Base-by-base conservation (phyloP, 345 rosid genomes). In the Luvunga scandens region DNA sequence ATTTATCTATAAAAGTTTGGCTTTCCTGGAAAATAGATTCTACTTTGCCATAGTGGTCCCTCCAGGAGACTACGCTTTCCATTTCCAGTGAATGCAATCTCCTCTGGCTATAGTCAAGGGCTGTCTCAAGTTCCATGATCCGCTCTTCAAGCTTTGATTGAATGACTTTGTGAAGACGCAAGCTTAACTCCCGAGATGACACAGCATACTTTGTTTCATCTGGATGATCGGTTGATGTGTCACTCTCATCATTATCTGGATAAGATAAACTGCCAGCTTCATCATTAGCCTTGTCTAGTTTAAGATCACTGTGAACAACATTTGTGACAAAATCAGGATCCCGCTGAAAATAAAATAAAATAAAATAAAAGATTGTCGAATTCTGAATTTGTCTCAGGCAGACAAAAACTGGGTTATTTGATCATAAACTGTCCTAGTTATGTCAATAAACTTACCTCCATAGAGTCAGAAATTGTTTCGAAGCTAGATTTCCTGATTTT, bases 141-240 rank as follows among this genome's bases (percentile, higher is more conserved):
- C 81, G 80, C 19, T 42, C 81, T 66, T 39, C 53, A 7, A 80
- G 85, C 55, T 84, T 85, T 33, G 82, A 78, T 60, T 83, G 73
- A 50, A 83, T 77, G 24, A 87, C 79, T 39, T 79, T 75, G 25
- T 83, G 90, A n/a, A 83, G 85, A 27, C 74, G 85, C 63, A 85
- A 63, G 66, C 84, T 72, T 76, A 85, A 79, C 67, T 85, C 86
- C 53, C 1, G 18, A 9, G 83, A 83, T 36, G 79, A 68, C 16
- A 83, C 81, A 6, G 64, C 76, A 45, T 27, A 71, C 69, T 79
- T 81, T 55, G 72, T 60, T 21, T 76, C 27, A 39, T 72, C 25
- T 63, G 50, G 28, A 9, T 7, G 69, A 57, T 70, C 1, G 2
- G 57, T 61, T 8, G 64, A 63, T 53, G 27, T 65, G 42, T 68